Base-by-base conservation (phyloP, 768 basidiomycete species). In the Phlebiopsis flavidoalba region DNA sequence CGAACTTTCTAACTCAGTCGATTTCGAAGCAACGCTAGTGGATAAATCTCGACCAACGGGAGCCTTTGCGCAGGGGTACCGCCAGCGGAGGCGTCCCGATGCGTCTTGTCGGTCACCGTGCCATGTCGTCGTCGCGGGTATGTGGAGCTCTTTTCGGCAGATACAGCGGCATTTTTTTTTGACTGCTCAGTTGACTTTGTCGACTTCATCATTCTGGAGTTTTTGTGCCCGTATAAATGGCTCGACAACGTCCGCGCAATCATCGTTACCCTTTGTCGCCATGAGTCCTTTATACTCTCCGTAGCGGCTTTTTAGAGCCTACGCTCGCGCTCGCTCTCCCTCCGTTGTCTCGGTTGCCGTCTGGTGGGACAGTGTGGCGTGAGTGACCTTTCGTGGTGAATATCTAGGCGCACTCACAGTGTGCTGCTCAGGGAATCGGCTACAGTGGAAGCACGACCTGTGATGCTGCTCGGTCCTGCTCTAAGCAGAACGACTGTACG, bases 351-450 rank as follows among this genome's bases (percentile, higher is more conserved):
- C 66, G 5, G 76, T 79, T 45, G 64, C 78, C 33, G 75, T 79
- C 59, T 84, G 73, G 69, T n/a, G 26, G 81, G 81, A 5, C 82
- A 84, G 69, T 84, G 82, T 69, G 82, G 80, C 37, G 63, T 66
- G 35, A 48, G 69, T 63, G 33, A 12, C 14, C 14, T 59, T 50
- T 31, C n/a, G n/a, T n/a, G 33, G 10, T n/a, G 35, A 14, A 21
- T 19, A 11, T 36, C 47, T 47, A 19, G 19, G 50, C 12, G 33
- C 6, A 26, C 47, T 58, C n/a, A 47, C 21, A 43, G 12, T 2
- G 3, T 10, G 17, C 17, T 33, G 40, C 10, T 31, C 26, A 66
- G 66, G 81, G 80, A 53, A 70, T 73, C 53, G 67, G 67, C 50
- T 83, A 74, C 64, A 72, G 71, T 55, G 83, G 83, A 10, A 66